These are phyloP conservation scores for Choiromyces venosus DNA, from an alignment of 495 filamentous ascomycete species.

Conservation along the genomic window DNA sequence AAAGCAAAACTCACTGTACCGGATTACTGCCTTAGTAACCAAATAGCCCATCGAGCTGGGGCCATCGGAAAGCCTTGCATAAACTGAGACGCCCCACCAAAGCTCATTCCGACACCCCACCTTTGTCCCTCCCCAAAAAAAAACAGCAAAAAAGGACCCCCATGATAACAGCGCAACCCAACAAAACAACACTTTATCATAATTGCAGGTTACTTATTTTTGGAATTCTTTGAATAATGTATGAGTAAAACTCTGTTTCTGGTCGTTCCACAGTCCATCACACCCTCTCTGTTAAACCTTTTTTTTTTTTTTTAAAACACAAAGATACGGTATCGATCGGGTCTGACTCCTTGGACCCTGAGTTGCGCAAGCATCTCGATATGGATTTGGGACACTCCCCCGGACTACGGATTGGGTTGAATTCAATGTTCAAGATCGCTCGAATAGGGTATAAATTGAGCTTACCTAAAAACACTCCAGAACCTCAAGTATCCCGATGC, in stretches of 20 bases:
- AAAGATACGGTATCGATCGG: conserved; percentile 14
- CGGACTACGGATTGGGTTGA: neutral
- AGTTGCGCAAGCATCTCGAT: conserved; percentile 35
- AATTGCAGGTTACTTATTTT: conserved; percentile 30
- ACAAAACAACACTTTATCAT: conserved; percentile 16
- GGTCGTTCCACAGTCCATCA: conserved; percentile 28
- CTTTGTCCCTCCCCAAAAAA: conserved; percentile 7
- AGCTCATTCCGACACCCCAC: conserved; percentile 22
- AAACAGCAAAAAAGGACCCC: neutral
- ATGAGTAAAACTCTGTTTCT: conserved; percentile 12
- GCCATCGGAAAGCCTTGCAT: conserved; percentile 1
- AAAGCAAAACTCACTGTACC: neutral
- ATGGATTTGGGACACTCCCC: neutral
- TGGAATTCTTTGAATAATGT: conserved; percentile 17
- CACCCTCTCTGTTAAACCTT: conserved; percentile 14
- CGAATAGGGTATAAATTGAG: neutral
- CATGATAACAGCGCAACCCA: conserved; percentile 21
- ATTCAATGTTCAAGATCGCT: neutral
- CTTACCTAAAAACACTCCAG: conserved; percentile 1
- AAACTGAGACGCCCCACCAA: conserved; percentile 18
- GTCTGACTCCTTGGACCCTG: conserved; percentile 25
- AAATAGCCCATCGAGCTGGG: neutral
- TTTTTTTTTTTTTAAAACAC: conserved; percentile 14
- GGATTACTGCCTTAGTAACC: neutral
- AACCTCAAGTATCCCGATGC: neutral